Conservation (phyloP, 495 filamentous ascomycete species). For the Aspergillus olivimuriae region DNA sequence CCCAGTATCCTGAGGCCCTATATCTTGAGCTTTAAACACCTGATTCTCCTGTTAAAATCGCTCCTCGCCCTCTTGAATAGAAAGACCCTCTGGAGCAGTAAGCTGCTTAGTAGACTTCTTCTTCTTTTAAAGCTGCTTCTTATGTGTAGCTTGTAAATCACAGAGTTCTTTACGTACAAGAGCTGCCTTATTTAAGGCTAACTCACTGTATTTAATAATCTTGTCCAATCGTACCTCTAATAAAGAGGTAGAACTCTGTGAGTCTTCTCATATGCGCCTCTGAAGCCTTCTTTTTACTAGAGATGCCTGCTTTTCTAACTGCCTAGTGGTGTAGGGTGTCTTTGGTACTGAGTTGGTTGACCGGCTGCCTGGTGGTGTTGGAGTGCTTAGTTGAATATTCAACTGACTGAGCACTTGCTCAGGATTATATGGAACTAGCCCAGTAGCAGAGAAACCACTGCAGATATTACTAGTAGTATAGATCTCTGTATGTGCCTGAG, state of each 20-base stretch:
- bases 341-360: slow-evolving; percentile 5
- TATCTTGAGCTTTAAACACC: no score
- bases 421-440: slow-evolving; percentile 2
- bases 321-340: no score
- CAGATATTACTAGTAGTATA: neutral
- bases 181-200: no score
- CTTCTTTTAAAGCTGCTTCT: no score
- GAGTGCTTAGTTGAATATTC: neutral
- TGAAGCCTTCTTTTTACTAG: neutral
- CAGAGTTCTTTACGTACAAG: no score
- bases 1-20: neutral
- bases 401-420: neutral
- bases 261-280: neutral
- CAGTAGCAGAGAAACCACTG: neutral
- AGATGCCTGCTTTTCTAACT: slow-evolving; percentile 2
- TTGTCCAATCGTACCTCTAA: slow-evolving; percentile 1
- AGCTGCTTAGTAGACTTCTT: no score
- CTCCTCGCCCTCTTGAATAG: no score
- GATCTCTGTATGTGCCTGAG: no score
- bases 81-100: no score
- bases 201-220: no score
- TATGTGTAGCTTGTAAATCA: no score
- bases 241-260: neutral
- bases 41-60: neutral
- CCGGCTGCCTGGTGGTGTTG: slow-evolving; percentile 1